Percentiles rank a stretch among this genome's conserved stretches.
Conservation (phyloP, 1,139 yeast genomes). For the Sugiyamaella xylanicola region DNA sequence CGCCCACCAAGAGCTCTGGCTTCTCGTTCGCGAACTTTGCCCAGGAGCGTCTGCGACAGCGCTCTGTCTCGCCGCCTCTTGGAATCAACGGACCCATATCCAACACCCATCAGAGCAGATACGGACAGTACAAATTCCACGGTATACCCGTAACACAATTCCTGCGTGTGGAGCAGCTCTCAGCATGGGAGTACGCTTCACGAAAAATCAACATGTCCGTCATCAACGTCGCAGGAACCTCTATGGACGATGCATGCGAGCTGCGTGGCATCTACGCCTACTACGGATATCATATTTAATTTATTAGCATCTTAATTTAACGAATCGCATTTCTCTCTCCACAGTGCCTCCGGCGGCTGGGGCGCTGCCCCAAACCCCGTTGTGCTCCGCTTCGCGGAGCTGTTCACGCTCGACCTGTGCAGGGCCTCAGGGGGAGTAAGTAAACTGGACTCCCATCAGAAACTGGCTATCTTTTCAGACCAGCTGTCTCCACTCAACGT, state of each 20-base stretch:
- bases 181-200: constrained; percentile 39
- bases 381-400: no score
- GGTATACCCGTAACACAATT: background rate
- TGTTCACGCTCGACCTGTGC: no score
- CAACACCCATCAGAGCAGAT: constrained; percentile 8
- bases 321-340: constrained; percentile 11
- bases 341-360: no score
- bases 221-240: constrained; percentile 41
- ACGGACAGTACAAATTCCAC: constrained; percentile 8
- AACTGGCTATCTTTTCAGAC: no score
- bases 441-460: no score
- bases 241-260: constrained; percentile 36
- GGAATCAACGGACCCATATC: constrained; percentile 14
- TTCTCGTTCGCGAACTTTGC: constrained; percentile 37
- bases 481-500: no score
- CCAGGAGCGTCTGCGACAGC: constrained; percentile 28
- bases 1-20: constrained; percentile 20
- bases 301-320: constrained; percentile 8
- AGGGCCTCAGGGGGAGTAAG: no score
- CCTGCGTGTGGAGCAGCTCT: constrained; percentile 19
- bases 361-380: no score
- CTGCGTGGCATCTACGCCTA: constrained; percentile 44
- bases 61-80: constrained; percentile 15
- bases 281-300: constrained; percentile 35
- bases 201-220: constrained; percentile 41